Percentiles rank a stretch among this genome's conserved stretches.
These are phyloP conservation scores for Apiospora koreana DNA, from an alignment of 2,329 filamentous ascomycete genomes.

Conservation along the genomic window DNA sequence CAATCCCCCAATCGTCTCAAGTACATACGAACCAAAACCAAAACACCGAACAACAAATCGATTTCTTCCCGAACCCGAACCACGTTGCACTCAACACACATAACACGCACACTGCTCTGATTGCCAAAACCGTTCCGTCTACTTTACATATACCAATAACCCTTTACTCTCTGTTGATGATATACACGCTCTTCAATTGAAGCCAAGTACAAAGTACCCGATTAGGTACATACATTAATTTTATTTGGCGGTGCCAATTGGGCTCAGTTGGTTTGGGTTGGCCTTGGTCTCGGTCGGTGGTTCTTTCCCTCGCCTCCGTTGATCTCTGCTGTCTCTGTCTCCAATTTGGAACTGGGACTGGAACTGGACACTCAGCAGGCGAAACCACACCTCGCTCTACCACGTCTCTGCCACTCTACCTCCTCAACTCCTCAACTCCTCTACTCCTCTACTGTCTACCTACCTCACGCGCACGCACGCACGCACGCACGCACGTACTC, in stretches of 20 bases:
- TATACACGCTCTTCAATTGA: neutral
- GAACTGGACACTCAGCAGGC: neutral
- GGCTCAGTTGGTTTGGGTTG: neutral
- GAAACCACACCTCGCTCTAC: constrained; percentile 3
- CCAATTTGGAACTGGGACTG: neutral
- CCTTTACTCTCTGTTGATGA: neutral
- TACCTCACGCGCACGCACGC: neutral
- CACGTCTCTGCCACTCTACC: neutral
- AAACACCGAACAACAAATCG: neutral
- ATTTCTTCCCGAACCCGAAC: neutral
- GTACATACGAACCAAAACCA: neutral
- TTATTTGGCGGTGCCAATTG: neutral
- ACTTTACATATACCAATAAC: neutral
- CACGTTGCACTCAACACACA: constrained; percentile 1
- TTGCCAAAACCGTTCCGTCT: neutral
- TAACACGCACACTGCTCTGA: neutral
- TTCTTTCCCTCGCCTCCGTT: constrained; percentile 1
- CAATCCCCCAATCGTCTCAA: neutral
- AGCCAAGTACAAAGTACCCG: neutral
- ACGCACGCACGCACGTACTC: too few species aligned
- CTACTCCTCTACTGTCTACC: too few species aligned
- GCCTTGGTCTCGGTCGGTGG: neutral
- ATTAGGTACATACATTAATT: neutral
- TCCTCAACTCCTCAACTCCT: too few species aligned
- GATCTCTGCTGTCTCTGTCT: neutral